Conservation (phyloP, 345 rosid genomes). For the Camelina neglecta region DNA sequence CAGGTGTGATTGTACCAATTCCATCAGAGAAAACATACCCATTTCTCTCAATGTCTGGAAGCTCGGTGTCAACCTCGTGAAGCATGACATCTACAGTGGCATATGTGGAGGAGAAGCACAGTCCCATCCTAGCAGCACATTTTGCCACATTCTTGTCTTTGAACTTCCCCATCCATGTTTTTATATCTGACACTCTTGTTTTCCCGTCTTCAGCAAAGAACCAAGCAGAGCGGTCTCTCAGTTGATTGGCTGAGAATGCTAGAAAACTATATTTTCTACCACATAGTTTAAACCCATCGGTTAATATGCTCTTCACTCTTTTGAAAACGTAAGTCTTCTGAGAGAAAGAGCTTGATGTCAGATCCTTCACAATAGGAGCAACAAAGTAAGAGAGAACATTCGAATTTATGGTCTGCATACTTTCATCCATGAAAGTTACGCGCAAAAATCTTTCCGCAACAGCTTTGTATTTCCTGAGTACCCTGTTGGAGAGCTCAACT, state of each 20-base stretch:
- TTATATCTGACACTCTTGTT: slow-evolving; percentile 51
- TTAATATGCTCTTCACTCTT: slow-evolving; percentile 69
- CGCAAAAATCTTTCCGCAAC: slow-evolving; percentile 78
- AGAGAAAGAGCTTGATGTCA: slow-evolving; percentile 53
- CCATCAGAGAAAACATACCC: slow-evolving; percentile 82
- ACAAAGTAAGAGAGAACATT: slow-evolving; percentile 63
- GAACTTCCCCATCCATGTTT: slow-evolving; percentile 88
- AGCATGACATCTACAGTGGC: slow-evolving; percentile 76
- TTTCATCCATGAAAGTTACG: slow-evolving; percentile 92
- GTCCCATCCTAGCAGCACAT: slow-evolving; percentile 97
- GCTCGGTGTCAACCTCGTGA: slow-evolving; percentile 51
- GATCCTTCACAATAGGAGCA: slow-evolving; percentile 69
- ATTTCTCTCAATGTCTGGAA: slow-evolving; percentile 70
- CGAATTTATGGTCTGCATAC: slow-evolving; percentile 72
- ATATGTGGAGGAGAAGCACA: slow-evolving; percentile 94
- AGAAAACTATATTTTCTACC: slow-evolving; percentile 82
- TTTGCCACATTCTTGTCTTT: slow-evolving; percentile 63
- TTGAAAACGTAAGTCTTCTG: slow-evolving; percentile 75
- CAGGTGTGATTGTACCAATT: slow-evolving; percentile 80
- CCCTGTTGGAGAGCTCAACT: slow-evolving; percentile 90
- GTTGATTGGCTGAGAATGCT: slow-evolving; percentile 92
- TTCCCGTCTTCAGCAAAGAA: slow-evolving; percentile 81
- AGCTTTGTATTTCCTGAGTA: slow-evolving; percentile 67
- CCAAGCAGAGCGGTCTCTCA: slow-evolving; percentile 93
- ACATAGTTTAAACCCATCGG: slow-evolving; percentile 75